Evolutionary conservation across 2,329 filamentous ascomycete species (phyloP).

Genomic region (Aspergillus niger): DNA sequence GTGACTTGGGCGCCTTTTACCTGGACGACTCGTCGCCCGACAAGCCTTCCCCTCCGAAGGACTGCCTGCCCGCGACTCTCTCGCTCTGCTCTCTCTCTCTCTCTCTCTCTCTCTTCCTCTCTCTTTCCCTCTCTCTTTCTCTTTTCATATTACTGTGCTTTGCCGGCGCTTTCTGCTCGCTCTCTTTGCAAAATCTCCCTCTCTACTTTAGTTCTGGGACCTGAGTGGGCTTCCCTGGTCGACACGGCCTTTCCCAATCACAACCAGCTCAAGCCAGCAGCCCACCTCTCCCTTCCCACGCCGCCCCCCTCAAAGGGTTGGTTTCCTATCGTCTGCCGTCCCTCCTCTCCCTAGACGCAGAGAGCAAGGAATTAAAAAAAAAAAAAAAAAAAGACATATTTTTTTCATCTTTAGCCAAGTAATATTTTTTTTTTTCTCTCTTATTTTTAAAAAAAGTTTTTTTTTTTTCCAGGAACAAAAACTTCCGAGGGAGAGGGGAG

Average conservation of each 20-base stretch:
- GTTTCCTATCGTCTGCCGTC: slow-evolving; percentile 19
- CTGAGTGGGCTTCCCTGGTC: slow-evolving; percentile 17
- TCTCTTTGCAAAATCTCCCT: slow-evolving; percentile 11
- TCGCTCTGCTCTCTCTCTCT: slow-evolving; percentile 14
- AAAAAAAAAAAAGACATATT: slow-evolving; percentile 11
- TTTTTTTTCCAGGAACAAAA: slow-evolving; percentile 25
- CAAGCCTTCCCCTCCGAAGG: slow-evolving; percentile 23
- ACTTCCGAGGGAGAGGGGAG: slow-evolving; percentile 26
- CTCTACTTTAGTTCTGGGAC: slow-evolving; percentile 16
- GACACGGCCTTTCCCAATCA: slow-evolving; percentile 14
- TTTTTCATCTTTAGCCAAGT: slow-evolving; percentile 2
- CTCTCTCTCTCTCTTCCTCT: slow-evolving; percentile 9
- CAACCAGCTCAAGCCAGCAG: slow-evolving; percentile 11
- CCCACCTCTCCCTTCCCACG: slow-evolving; percentile 14
- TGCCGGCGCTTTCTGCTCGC: slow-evolving; percentile 12
- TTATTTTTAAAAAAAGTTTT: slow-evolving; percentile 19
- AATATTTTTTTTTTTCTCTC: slow-evolving; percentile 7
- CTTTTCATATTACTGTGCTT: slow-evolving; percentile 11
- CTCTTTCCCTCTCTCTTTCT: slow-evolving; percentile 13
- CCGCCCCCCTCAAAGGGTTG: slow-evolving; percentile 16
- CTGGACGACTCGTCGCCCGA: slow-evolving; percentile 20
- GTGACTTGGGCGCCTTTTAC: slow-evolving; percentile 29
- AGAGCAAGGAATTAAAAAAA: slow-evolving; percentile 15
- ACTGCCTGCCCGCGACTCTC: slow-evolving; percentile 4
- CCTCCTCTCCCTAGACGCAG: slow-evolving; percentile 15